Evolutionary conservation across 495 filamentous ascomycete species (phyloP).

Genomic region (Trichoderma gamsii): DNA sequence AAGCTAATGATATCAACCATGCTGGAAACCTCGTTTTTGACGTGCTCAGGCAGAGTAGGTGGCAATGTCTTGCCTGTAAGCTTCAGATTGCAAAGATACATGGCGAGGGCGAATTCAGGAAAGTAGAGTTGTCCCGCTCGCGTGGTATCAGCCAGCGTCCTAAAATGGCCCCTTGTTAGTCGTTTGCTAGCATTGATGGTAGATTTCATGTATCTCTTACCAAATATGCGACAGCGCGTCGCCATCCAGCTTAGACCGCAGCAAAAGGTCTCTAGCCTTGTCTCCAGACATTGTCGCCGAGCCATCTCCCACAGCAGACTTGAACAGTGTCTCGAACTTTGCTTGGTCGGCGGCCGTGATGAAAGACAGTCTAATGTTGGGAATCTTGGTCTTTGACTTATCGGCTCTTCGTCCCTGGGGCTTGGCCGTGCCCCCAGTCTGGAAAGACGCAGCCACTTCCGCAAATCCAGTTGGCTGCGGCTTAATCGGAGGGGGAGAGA

Average conservation of each 20-base stretch:
- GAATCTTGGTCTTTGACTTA: slow-evolving; percentile 61
- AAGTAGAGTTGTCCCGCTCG: slow-evolving; percentile 95
- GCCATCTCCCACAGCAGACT: slow-evolving; percentile 81
- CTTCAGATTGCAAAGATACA: slow-evolving; percentile 97
- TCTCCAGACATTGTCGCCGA: slow-evolving; percentile 85
- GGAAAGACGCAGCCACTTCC: slow-evolving; percentile 83
- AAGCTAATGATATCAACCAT: slow-evolving; percentile 99
- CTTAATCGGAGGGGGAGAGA: slow-evolving; percentile 44
- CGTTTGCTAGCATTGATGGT: no score
- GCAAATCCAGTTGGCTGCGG: slow-evolving; percentile 68
- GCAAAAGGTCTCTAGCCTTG: slow-evolving; percentile 78
- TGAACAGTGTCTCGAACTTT: slow-evolving; percentile 97
- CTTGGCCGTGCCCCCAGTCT: slow-evolving; percentile 47
- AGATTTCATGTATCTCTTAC: slow-evolving; percentile 34
- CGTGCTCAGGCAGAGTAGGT: slow-evolving; percentile 65
- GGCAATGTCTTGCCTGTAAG: slow-evolving; percentile 82
- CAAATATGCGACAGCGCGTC: slow-evolving; percentile 81
- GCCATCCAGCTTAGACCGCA: slow-evolving; percentile 81
- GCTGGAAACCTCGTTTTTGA: slow-evolving; percentile 95
- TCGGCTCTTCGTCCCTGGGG: slow-evolving; percentile 39
- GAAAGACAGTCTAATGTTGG: slow-evolving; percentile 92
- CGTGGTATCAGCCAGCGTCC: slow-evolving; percentile 94
- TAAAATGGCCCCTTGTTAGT: slow-evolving; percentile 29
- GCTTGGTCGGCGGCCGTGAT: slow-evolving; percentile 93
- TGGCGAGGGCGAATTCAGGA: slow-evolving; percentile 94